Conservation (phyloP, 257 asterid species). For the Fraxinus cuspidata region DNA sequence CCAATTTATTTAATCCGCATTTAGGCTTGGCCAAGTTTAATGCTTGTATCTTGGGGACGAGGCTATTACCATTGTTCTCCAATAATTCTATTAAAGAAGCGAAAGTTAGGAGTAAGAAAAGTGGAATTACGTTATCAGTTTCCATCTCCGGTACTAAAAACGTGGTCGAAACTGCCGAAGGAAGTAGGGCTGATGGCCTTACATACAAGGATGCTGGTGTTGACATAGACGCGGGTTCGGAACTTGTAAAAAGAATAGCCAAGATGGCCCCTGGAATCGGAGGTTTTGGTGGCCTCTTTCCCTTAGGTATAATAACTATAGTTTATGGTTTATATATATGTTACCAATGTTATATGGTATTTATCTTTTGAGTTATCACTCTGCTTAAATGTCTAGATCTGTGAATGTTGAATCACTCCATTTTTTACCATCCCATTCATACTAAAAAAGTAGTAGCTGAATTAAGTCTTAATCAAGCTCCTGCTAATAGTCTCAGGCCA, state of each 20-base stretch:
- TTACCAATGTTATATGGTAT: too few species aligned
- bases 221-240: conserved; percentile 95
- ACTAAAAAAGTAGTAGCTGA: too few species aligned
- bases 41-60: conserved; percentile 10
- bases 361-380: neutral
- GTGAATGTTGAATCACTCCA: too few species aligned
- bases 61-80: conserved; percentile 30
- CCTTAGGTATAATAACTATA: conserved; percentile 55
- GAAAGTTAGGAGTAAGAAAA: conserved; percentile 29
- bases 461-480: too few species aligned
- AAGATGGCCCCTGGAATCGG: conserved; percentile 98
- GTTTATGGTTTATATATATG: neutral
- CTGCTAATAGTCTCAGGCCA: too few species aligned
- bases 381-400: neutral
- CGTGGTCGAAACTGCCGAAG: conserved; percentile 30
- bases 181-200: conserved; percentile 42
- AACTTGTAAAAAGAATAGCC: conserved; percentile 86
- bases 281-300: conserved; percentile 97
- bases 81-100: conserved; percentile 24
- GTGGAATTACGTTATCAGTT: conserved; percentile 27
- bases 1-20: conserved; percentile 24
- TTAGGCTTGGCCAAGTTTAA: conserved; percentile 11
- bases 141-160: conserved; percentile 32
- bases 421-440: too few species aligned
- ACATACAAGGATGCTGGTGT: conserved; percentile 96